Conservation (phyloP, 805 yeast genomes). For the Ogataea sp. region DNA sequence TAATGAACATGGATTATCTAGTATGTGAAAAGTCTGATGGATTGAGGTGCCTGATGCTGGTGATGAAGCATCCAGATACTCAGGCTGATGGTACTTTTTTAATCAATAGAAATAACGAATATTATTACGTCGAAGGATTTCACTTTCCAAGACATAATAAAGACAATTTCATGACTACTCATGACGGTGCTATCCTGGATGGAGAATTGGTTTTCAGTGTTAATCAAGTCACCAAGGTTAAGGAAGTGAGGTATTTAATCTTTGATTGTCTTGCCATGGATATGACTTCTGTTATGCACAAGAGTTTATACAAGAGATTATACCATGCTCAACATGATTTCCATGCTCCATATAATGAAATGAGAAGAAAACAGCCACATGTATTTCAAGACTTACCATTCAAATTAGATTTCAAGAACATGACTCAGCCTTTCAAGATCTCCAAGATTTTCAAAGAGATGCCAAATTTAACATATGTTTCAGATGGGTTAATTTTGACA, state of each 20-base stretch:
- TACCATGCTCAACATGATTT: slow-evolving; percentile 81
- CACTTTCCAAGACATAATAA: slow-evolving; percentile 62
- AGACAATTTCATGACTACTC: slow-evolving; percentile 49
- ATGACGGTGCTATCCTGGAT: slow-evolving; percentile 84
- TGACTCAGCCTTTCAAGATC: slow-evolving; percentile 78
- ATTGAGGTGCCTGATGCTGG: slow-evolving; percentile 68
- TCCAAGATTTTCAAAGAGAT: slow-evolving; percentile 65
- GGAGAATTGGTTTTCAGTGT: slow-evolving; percentile 85
- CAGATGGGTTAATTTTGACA: slow-evolving; percentile 92
- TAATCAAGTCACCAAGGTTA: slow-evolving; percentile 43
- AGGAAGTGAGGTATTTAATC: slow-evolving; percentile 72
- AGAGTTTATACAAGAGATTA: slow-evolving; percentile 71
- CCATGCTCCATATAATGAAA: slow-evolving; percentile 71
- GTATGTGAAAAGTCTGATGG: slow-evolving; percentile 98
- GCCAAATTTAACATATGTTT: slow-evolving; percentile 71
- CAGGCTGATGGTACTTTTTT: slow-evolving; percentile 85
- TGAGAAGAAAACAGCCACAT: slow-evolving; percentile 64
- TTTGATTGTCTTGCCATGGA: slow-evolving; percentile 88
- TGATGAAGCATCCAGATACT: slow-evolving; percentile 50
- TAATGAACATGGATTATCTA: slow-evolving; percentile 68
- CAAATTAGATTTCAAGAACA: slow-evolving; percentile 76
- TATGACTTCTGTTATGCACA: slow-evolving; percentile 58
- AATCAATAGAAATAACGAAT: slow-evolving; percentile 84
- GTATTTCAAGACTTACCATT: slow-evolving; percentile 75
- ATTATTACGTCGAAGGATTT: slow-evolving; percentile 69